Conservation (phyloP, 805 yeast genomes). For the Nakazawaea ishiwadae region DNA sequence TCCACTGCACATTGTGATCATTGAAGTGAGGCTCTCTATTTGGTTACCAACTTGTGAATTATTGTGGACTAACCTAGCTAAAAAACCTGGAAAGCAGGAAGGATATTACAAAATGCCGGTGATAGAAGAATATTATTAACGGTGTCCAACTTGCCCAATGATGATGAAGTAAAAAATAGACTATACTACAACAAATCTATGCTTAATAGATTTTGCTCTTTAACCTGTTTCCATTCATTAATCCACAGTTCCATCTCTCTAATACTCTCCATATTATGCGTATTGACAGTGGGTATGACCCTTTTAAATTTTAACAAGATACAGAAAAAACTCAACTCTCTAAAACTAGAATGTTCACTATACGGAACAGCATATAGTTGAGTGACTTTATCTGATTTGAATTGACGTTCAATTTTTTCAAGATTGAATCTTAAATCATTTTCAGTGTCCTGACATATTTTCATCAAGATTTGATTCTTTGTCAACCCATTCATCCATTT, state of each 20-base stretch:
- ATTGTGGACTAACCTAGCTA: conserved; percentile 50
- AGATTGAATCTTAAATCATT: conserved; percentile 15
- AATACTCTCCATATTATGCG: conserved; percentile 22
- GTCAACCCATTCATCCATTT: conserved; percentile 16
- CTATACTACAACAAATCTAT: too few relatives aligned
- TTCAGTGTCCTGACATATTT: conserved; percentile 10
- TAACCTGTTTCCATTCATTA: conserved; percentile 23
- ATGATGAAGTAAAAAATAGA: too few relatives aligned
- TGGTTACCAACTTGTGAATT: conserved; percentile 33
- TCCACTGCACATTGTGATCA: conserved; percentile 53
- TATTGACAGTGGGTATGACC: conserved; percentile 78
- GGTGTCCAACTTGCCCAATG: too few relatives aligned
- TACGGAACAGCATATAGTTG: conserved; percentile 73
- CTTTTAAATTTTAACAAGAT: conserved; percentile 41
- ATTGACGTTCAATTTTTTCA: conserved; percentile 25
- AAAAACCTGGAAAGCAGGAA: background rate
- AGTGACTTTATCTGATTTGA: conserved; percentile 27
- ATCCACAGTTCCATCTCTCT: conserved; percentile 32
- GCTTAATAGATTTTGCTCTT: background rate
- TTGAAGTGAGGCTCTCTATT: background rate
- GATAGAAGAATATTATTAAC: too few relatives aligned
- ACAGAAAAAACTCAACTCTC: conserved; percentile 70
- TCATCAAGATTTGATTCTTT: conserved; percentile 11
- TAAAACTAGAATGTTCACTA: conserved; percentile 88
- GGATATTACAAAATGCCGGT: too few relatives aligned